Base-by-base conservation (phyloP, 2,329 filamentous ascomycete genomes). In the Boeremia exigua region DNA sequence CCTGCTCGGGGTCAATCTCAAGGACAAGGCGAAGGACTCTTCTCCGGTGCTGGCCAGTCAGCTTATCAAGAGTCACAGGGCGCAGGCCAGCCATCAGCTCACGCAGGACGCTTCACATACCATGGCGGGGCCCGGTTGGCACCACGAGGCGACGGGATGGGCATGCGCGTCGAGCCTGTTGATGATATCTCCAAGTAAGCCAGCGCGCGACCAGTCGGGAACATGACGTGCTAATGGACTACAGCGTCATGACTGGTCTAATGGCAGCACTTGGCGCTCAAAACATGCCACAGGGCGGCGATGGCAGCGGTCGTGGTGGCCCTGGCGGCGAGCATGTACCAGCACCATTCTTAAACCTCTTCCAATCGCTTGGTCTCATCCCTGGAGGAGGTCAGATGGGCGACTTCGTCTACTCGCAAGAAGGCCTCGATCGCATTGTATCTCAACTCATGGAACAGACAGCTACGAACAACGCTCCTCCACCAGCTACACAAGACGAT, bases 321-420 rank as follows among this genome's bases (percentile, higher is more conserved):
- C 48, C 56, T 29, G 38, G 54, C 27, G 48, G 48, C 29, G 42
- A 51, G 29, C 50, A 59, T 11, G 38, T 54, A 14, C 53, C 50
- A 8, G 54, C 63, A 53, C 80, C 82, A 1, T 72, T 84, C 46
- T 77, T 80, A 25, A 73, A 73, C 5, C 70, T 85, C 17, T 74
- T 84, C 33, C 62, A 66, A 17, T 61, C 67, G n/a, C 62, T 72
- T 37, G 66, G 67, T 10, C 56, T 74, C 37, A 64, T 71, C 28
- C 67, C 64, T 11, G 69, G 66, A 29, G 76, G 70, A 9, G 77
- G 73, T 12, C 67, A 71, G 14, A 81, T 84, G 55, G 91, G 92
- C 17, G 94, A 98, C 74, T 91, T 88, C 7, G 94, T 96, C 1
- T 96, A 94, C 73, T 89, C 90, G 0, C 91, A 98, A 75, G 92